These are phyloP conservation scores for Chrysanthemum makinoi DNA, from an alignment of 129 eudicot genomes.

Conservation along the genomic window DNA sequence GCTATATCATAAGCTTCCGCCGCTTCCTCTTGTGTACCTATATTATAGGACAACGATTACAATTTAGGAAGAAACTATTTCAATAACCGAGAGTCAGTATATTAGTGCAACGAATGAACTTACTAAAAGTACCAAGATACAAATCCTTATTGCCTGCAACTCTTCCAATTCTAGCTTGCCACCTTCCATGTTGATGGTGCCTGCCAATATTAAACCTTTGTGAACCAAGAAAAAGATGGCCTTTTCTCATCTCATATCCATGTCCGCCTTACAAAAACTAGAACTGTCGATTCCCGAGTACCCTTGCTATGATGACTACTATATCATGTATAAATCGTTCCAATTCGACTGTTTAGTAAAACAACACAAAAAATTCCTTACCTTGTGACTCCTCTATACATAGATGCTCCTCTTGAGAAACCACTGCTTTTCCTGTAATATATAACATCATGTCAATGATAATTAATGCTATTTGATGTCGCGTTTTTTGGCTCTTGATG, in stretches of 20 bases:
- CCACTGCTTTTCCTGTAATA: conserved; percentile 99
- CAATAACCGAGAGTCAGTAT: neutral
- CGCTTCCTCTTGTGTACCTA: conserved; percentile 94
- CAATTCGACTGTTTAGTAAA: neutral
- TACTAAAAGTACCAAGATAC: conserved; percentile 99
- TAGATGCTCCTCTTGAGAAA: conserved; percentile 93
- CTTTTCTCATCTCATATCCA: conserved; percentile 19
- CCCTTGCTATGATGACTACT: conserved; percentile 16
- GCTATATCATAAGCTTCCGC: conserved; percentile 95
- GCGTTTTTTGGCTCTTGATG: no score
- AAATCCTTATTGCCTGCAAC: conserved; percentile 99
- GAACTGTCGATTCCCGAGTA: neutral
- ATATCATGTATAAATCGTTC: conserved; percentile 23
- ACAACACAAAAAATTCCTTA: conserved; percentile 14
- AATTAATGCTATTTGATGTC: no score
- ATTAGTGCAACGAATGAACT: conserved; percentile 30
- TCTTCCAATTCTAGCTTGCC: conserved; percentile 99
- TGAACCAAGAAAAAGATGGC: conserved; percentile 11
- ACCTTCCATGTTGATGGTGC: conserved; percentile 98
- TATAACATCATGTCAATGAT: no score
- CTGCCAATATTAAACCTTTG: conserved; percentile 39
- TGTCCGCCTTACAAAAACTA: conserved; percentile 24
- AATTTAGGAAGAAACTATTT: neutral
- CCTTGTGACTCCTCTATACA: conserved; percentile 99
- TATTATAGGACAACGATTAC: neutral